A percentile compares a stretch with the other conserved stretches of the same genome.
Evolutionary conservation across 2,329 filamentous ascomycete genomes (phyloP).

Genomic region (Botryotinia convoluta): DNA sequence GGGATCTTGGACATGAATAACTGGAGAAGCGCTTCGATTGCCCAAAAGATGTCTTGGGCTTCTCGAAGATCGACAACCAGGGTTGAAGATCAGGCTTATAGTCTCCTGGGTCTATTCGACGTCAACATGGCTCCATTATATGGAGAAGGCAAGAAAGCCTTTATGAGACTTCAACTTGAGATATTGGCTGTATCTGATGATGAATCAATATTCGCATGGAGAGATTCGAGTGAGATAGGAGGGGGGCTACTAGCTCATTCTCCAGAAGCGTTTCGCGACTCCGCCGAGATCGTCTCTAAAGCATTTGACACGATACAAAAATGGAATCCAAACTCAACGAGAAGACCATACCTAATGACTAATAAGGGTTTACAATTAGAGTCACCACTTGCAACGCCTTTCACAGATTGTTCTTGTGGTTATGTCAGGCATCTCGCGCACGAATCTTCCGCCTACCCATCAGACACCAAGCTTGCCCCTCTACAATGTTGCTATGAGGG

Average conservation of each 20-base stretch:
- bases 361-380: not conserved
- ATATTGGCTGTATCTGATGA: not conserved
- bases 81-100: not conserved
- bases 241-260: not conserved
- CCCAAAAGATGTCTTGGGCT: not conserved
- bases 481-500: not conserved
- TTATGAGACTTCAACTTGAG: not conserved
- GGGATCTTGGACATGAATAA: not conserved
- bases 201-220: not conserved
- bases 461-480: not conserved
- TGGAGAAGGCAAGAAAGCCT: not conserved
- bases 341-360: not conserved
- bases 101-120: not conserved
- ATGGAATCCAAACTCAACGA: not conserved
- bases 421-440: not conserved
- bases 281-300: not conserved
- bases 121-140: not conserved
- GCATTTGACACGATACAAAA: not conserved
- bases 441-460: not conserved
- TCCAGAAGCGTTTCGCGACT: not conserved
- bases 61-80: not conserved
- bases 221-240: not conserved
- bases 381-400: not conserved
- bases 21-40: not conserved
- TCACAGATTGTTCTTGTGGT: not conserved